Percentiles rank a stretch among this genome's conserved stretches.
These are phyloP conservation scores for Metschnikowia lochheadii DNA, from an alignment of 805 yeast genomes.

Conservation along the genomic window DNA sequence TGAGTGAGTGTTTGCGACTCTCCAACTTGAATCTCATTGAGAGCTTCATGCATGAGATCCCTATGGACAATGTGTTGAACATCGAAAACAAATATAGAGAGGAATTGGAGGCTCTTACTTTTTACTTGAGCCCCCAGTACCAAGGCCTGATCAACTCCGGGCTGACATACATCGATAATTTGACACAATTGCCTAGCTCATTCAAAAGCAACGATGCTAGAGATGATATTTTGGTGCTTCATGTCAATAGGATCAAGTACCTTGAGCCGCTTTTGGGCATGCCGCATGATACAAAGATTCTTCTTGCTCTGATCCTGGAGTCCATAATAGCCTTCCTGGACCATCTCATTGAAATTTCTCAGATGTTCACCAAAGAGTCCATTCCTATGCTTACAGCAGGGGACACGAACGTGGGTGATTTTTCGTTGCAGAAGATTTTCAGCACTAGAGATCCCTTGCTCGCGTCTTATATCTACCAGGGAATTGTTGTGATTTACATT, in stretches of 20 bases:
- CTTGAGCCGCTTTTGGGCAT: constrained; percentile 47
- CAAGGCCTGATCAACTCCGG: constrained; percentile 12
- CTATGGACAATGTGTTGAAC: constrained; percentile 35
- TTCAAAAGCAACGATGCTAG: constrained; percentile 33
- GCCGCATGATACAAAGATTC: constrained; percentile 26
- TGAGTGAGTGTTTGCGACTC: constrained; percentile 46
- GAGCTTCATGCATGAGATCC: constrained; percentile 45
- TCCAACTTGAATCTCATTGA: constrained; percentile 50
- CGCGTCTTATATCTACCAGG: constrained; percentile 48
- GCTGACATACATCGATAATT: constrained; percentile 18
- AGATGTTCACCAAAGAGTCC: constrained; percentile 10
- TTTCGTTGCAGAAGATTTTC: constrained; percentile 33
- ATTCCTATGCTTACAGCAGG: constrained; percentile 10
- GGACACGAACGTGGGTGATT: constrained; percentile 7
- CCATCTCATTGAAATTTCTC: constrained; percentile 13
- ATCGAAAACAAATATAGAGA: constrained; percentile 40
- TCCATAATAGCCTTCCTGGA: constrained; percentile 31
- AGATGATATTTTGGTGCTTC: constrained; percentile 44
- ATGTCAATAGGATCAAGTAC: constrained; percentile 48
- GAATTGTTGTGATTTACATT: constrained; percentile 48
- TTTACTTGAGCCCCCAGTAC: constrained; percentile 20
- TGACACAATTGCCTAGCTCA: constrained; percentile 19
- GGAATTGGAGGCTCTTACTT: constrained; percentile 36
- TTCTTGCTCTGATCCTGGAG: constrained; percentile 34
- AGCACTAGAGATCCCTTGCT: constrained; percentile 43